Percentiles rank a stretch among this genome's conserved stretches.
These are phyloP conservation scores for Neurospora sp. DNA, from an alignment of 495 filamentous ascomycete genomes.

Conservation along the genomic window DNA sequence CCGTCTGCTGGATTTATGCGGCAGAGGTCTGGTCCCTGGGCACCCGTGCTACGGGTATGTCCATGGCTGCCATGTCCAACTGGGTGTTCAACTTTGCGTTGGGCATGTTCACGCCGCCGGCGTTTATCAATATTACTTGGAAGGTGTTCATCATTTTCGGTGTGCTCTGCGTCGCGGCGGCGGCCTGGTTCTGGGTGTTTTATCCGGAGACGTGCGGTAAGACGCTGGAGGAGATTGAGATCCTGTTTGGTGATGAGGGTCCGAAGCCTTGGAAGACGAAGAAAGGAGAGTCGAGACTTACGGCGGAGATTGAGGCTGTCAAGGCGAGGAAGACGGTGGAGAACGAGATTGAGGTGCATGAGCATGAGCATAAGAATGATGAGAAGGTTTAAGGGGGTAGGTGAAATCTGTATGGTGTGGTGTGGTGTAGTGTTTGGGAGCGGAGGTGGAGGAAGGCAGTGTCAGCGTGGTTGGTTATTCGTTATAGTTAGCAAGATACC, in stretches of 20 bases:
- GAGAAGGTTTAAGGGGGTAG: background rate
- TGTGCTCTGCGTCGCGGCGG: slow-evolving; percentile 52
- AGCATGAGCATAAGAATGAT: slow-evolving; percentile 1
- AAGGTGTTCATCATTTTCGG: slow-evolving; percentile 69
- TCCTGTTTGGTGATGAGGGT: slow-evolving; percentile 47
- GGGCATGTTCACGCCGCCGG: slow-evolving; percentile 59
- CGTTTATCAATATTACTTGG: slow-evolving; percentile 63
- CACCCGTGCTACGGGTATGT: slow-evolving; percentile 63
- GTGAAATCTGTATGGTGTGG: background rate
- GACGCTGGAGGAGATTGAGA: slow-evolving; percentile 60
- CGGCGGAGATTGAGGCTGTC: slow-evolving; percentile 34
- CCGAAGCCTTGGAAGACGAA: slow-evolving; percentile 50
- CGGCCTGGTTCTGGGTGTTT: slow-evolving; percentile 53
- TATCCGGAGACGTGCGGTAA: slow-evolving; percentile 66
- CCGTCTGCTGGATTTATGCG: slow-evolving; percentile 64
- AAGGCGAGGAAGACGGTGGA: slow-evolving; percentile 11
- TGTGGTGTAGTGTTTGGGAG: background rate
- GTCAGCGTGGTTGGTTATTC: background rate
- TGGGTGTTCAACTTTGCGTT: slow-evolving; percentile 73
- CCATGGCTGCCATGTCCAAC: slow-evolving; percentile 55
- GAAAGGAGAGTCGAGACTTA: slow-evolving; percentile 38
- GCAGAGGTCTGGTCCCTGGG: slow-evolving; percentile 68
- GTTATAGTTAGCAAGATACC: background rate
- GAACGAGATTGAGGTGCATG: slow-evolving; percentile 2
- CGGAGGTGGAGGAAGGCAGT: background rate